These are phyloP conservation scores for Suhomyces guaymorum DNA, from an alignment of 1,139 yeast genomes.

Conservation along the genomic window DNA sequence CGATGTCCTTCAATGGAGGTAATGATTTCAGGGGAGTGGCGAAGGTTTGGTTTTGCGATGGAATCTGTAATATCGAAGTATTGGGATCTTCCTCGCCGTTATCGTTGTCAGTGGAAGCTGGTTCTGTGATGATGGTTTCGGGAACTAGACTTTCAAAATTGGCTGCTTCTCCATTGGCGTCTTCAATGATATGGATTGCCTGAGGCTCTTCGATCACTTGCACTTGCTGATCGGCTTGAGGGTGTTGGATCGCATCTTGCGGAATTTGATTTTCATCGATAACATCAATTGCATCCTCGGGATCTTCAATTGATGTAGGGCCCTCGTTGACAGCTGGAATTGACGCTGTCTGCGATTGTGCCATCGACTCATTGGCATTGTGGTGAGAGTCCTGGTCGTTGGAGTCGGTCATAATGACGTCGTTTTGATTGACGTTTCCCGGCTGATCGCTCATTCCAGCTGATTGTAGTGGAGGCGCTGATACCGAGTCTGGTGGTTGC, in stretches of 20 bases:
- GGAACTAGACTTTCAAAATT: no score
- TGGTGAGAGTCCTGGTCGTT: no score
- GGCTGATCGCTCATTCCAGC: conserved; percentile 6
- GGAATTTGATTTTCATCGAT: no score
- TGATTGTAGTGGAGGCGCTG: background rate
- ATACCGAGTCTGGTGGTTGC: background rate
- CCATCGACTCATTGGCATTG: no score
- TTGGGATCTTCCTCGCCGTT: conserved; percentile 17
- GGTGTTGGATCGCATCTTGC: no score
- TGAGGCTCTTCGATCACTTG: background rate
- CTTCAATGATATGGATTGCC: no score
- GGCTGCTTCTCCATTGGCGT: no score
- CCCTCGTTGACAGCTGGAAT: background rate
- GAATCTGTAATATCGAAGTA: conserved; percentile 16
- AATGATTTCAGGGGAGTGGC: conserved; percentile 46
- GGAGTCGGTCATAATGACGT: no score
- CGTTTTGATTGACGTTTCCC: conserved; percentile 2
- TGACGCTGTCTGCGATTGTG: no score
- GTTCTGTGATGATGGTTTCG: background rate
- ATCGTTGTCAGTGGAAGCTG: background rate
- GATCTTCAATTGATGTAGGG: conserved; percentile 1
- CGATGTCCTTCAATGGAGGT: conserved; percentile 49
- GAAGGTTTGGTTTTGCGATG: conserved; percentile 22
- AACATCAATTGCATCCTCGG: no score
- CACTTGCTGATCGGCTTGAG: background rate